A percentile compares a stretch with the other conserved stretches of the same genome.
Evolutionary conservation across 495 filamentous ascomycete genomes (phyloP).

Genomic region (Penicillium cataractarum): DNA sequence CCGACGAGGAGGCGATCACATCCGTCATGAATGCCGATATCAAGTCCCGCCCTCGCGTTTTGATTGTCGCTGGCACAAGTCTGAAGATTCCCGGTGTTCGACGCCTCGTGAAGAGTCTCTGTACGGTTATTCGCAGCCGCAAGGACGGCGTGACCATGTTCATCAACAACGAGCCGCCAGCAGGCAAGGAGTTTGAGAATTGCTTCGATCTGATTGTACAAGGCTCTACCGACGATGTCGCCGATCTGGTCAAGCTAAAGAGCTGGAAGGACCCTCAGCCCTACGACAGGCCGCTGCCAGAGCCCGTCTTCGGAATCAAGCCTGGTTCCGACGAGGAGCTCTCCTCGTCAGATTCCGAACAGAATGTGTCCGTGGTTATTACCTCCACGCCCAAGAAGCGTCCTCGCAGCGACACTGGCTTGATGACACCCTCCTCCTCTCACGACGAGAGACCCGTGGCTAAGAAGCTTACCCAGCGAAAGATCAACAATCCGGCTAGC

Average conservation of each 20-base stretch:
- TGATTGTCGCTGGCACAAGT: slow-evolving; percentile 94
- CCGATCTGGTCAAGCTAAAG: slow-evolving; percentile 70
- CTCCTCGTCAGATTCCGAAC: slow-evolving; percentile 44
- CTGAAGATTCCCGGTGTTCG: slow-evolving; percentile 92
- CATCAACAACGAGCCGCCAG: slow-evolving; percentile 88
- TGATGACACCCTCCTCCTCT: slow-evolving; percentile 66
- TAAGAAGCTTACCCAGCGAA: slow-evolving; percentile 25
- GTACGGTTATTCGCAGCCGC: slow-evolving; percentile 72
- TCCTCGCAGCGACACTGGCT: slow-evolving; percentile 44
- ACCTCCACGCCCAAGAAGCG: slow-evolving; percentile 42
- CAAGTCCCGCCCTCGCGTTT: slow-evolving; percentile 80
- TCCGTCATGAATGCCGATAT: slow-evolving; percentile 84
- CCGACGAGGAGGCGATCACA: slow-evolving; percentile 94
- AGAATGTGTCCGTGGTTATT: slow-evolving; percentile 48
- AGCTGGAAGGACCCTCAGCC: slow-evolving; percentile 66
- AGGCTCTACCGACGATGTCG: slow-evolving; percentile 87
- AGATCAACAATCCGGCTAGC: slow-evolving; percentile 33
- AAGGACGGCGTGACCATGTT: slow-evolving; percentile 91
- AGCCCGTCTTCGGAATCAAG: slow-evolving; percentile 24
- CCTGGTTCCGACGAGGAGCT: slow-evolving; percentile 32
- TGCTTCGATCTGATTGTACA: slow-evolving; percentile 90
- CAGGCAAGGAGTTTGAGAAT: slow-evolving; percentile 81
- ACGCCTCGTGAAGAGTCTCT: slow-evolving; percentile 88
- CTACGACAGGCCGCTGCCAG: slow-evolving; percentile 22
- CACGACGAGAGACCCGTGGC: slow-evolving; percentile 39